A percentile compares a stretch with the other conserved stretches of the same genome.
Evolutionary conservation across 306 rosid genomes (phyloP).

Genomic region (Castanea sativa): DNA sequence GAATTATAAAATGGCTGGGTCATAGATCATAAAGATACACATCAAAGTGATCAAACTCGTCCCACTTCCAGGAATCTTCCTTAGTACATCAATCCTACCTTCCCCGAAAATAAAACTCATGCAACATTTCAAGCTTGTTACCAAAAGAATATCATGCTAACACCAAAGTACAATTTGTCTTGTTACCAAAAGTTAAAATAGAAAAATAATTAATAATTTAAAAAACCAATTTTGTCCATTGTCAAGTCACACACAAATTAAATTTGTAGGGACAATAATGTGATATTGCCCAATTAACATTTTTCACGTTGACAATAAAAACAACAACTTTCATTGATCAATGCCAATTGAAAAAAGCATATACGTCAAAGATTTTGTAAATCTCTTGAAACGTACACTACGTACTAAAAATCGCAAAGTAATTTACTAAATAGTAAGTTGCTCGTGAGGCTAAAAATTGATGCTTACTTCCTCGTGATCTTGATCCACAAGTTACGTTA

Average conservation of each 20-base stretch:
- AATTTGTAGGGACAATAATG: conserved; percentile 1
- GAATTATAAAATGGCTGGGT: too few species aligned
- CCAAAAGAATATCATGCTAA: neutral
- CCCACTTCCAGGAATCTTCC: conserved; percentile 58
- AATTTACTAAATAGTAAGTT: too few species aligned
- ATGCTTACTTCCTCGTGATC: neutral
- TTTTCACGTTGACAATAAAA: neutral
- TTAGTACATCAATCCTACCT: neutral
- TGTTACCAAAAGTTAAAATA: neutral
- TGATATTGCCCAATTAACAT: neutral
- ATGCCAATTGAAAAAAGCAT: neutral
- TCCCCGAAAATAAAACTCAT: neutral
- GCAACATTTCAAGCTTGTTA: neutral
- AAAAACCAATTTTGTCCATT: neutral
- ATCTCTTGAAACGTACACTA: neutral
- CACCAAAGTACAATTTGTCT: neutral
- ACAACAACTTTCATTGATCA: neutral
- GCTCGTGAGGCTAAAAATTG: too few species aligned
- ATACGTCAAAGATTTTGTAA: too few species aligned
- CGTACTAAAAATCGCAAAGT: too few species aligned
- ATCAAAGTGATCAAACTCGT: neutral
- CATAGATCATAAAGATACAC: too few species aligned
- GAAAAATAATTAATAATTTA: neutral
- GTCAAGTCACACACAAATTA: neutral
- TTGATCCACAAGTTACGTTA: neutral